Evolutionary conservation across 495 filamentous ascomycete genomes (phyloP), one percentile per base, ranked within the genome.

Genomic region (Neurospora sp.): DNA sequence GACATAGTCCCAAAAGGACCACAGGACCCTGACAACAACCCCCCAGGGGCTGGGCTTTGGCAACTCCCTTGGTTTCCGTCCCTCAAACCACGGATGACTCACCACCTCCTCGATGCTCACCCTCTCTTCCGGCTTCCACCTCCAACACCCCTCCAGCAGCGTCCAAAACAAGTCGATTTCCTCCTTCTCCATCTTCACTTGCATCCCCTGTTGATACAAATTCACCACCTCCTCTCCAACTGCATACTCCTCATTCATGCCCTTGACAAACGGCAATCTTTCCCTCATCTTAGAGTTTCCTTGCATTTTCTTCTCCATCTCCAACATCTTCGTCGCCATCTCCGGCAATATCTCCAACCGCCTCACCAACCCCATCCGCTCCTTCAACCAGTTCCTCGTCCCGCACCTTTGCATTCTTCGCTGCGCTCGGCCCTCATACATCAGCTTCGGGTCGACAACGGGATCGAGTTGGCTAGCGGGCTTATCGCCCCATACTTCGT

Each of bases 81-180:
- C 74, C 16, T 70, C 70, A n/a, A 79, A 77, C 76, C 76, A 78
- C 39, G 27, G 10, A n/a, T 78, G 77, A 18, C 62, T 41, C 37
- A 75, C 40, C 18, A 77, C 42, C 14, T 71, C n/a, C 18, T 48
- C 70, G 4, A 71, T 12, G 5, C 44, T 69, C 1, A 71, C 66
- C 40, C 79, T 72, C 10, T 78, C 73, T 10, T 79, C 73, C 16
- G 77, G 78, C 3, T 70, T 69, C 62, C 79, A 76, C 41, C 59
- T 70, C 12, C 75, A 80, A 70, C 79, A 77, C 0, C 40, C 23
- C 39, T 39, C 59, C 16, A 81, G 14, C 5, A 82, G 74, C 42
- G 78, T 75, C 4, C 72, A 75, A 0, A 81, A 39, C 6, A 77
- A 35, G 3, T 75, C n/a, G 4, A 77, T 72, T 14, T 80, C 80